phyloP scores from a whole-genome alignment of 2,329 filamentous ascomycete genomes.

The Trichoderma simmonsii region DNA sequence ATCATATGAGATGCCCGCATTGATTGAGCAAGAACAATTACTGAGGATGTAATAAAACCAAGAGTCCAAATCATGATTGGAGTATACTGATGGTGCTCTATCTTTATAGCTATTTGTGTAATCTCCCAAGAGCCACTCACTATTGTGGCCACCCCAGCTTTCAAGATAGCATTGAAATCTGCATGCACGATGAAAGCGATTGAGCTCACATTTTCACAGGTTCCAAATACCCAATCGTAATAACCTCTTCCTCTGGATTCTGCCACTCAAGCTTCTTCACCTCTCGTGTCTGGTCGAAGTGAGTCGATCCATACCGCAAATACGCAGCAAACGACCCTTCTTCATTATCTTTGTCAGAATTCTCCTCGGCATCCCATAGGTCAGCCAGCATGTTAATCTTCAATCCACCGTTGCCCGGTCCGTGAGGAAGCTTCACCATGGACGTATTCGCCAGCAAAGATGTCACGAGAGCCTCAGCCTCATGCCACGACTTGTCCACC shows the following conservation, averaged over 20 bases:
- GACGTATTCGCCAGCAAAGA: constrained; percentile 30
- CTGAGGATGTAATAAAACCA: not conserved
- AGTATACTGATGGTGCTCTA: not conserved
- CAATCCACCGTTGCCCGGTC: constrained; percentile 22
- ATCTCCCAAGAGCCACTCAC: not conserved
- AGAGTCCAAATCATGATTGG: not conserved
- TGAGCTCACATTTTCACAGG: not conserved
- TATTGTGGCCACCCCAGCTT: not conserved
- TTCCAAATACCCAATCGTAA: not conserved
- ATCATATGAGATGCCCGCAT: not conserved
- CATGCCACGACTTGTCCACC: constrained; percentile 21
- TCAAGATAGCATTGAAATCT: not conserved
- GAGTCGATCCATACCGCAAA: constrained; percentile 34
- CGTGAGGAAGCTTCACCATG: constrained; percentile 38
- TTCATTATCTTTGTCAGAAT: constrained; percentile 30
- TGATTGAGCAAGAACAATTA: fast-evolving
- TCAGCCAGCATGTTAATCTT: constrained; percentile 27
- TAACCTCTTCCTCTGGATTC: not conserved
- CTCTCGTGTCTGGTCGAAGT: constrained; percentile 34
- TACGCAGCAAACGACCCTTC: constrained; percentile 36
- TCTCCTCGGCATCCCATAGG: constrained; percentile 32
- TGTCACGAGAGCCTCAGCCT: constrained; percentile 29
- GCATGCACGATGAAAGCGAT: not conserved
- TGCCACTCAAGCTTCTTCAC: constrained; percentile 5
- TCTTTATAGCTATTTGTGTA: not conserved